A percentile compares a stretch with the other conserved stretches of the same genome.
These are phyloP conservation scores for Toxicodendron radicans DNA, from an alignment of 345 rosid species.

Conservation along the genomic window DNA sequence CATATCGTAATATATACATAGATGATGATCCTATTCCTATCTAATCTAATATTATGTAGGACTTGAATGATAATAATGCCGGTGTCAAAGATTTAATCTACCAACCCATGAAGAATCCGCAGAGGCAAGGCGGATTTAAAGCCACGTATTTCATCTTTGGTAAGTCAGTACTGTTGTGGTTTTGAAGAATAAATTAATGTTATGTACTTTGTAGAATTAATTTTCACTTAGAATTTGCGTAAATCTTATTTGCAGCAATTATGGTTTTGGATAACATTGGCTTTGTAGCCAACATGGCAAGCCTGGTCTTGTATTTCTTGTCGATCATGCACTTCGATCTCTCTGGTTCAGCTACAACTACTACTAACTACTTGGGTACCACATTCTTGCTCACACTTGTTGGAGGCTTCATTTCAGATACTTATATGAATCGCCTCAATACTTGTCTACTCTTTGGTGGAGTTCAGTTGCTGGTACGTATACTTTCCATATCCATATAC, in stretches of 20 bases:
- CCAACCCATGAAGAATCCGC: conserved; percentile 19
- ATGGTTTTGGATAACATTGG: conserved; percentile 36
- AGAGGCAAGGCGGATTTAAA: conserved; percentile 27
- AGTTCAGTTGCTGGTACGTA: conserved; percentile 23
- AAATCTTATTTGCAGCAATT: conserved; percentile 21
- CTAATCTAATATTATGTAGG: conserved; percentile 11
- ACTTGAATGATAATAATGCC: conserved; percentile 18
- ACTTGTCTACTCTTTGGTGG: conserved; percentile 28
- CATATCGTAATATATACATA: too few relatives aligned
- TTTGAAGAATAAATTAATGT: too few relatives aligned
- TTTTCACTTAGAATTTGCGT: neutral
- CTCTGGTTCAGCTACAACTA: conserved; percentile 34
- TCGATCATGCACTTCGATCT: conserved; percentile 26
- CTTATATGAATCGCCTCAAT: conserved; percentile 30
- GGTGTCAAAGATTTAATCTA: conserved; percentile 15
- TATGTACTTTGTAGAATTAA: too few relatives aligned
- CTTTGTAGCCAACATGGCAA: conserved; percentile 35
- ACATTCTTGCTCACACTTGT: conserved; percentile 27
- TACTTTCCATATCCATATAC: neutral
- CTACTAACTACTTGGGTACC: conserved; percentile 36
- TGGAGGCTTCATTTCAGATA: conserved; percentile 35
- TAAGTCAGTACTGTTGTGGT: conserved; percentile 1
- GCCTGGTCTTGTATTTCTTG: conserved; percentile 33
- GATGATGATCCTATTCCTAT: too few relatives aligned
- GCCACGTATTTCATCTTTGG: conserved; percentile 35